These are phyloP conservation scores for Monosporascus sp. DNA, from an alignment of 2,329 filamentous ascomycete genomes.

Conservation along the genomic window DNA sequence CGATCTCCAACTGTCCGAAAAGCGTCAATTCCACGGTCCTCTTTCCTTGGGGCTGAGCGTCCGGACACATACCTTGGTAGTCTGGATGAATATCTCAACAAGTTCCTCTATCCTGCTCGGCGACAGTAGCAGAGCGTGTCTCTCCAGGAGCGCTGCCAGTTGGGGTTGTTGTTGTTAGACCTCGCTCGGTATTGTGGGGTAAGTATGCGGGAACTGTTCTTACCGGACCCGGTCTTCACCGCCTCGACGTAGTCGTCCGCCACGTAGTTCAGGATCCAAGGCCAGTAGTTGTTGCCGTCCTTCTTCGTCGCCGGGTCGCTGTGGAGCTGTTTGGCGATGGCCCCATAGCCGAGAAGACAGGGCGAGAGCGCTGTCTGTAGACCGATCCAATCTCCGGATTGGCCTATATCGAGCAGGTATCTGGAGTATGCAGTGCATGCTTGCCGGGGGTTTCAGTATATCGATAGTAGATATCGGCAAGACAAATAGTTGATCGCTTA, in stretches of 20 bases:
- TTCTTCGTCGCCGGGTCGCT: slow-evolving; percentile 55
- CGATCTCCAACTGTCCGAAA: slow-evolving; percentile 44
- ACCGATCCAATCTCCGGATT: slow-evolving; percentile 82
- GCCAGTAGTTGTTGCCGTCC: slow-evolving; percentile 73
- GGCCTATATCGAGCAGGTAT: slow-evolving; percentile 84
- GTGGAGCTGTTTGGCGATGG: slow-evolving; percentile 68
- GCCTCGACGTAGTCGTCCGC: slow-evolving; percentile 73
- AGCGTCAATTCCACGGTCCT: slow-evolving; percentile 8
- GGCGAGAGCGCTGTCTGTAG: slow-evolving; percentile 81
- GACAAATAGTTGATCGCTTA: slow-evolving; percentile 24
- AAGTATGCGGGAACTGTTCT: slow-evolving; percentile 19
- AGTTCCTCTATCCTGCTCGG: slow-evolving; percentile 74
- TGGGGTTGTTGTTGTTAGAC: background rate
- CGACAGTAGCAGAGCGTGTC: slow-evolving; percentile 67
- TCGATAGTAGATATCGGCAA: background rate
- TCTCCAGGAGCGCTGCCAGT: slow-evolving; percentile 66
- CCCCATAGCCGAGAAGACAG: slow-evolving; percentile 84
- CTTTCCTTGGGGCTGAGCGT: background rate
- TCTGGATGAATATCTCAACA: slow-evolving; percentile 77
- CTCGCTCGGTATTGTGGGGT: background rate
- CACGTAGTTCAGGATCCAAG: slow-evolving; percentile 87
- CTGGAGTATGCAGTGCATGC: slow-evolving; percentile 65
- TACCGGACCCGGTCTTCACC: slow-evolving; percentile 66
- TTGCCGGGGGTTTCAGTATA: slow-evolving; percentile 9
- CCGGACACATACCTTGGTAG: slow-evolving; percentile 62